Base-by-base conservation (phyloP, 2,329 filamentous ascomycete genomes). In the Sarocladium kiliense region DNA sequence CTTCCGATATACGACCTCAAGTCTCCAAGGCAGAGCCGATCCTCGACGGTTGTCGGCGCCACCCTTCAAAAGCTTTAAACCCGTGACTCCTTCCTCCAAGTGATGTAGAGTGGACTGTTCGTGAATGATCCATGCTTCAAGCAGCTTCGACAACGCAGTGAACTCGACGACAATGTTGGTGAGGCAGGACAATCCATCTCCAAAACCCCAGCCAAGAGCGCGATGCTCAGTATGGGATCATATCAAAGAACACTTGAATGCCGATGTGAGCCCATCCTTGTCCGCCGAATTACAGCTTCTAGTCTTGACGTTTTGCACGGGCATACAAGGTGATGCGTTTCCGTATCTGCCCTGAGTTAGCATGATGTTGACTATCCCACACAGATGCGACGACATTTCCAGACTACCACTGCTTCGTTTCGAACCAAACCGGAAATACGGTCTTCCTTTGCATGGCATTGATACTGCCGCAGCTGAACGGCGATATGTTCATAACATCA, bases 381-480 rank as follows among this genome's bases (percentile, higher is more conserved):
- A 16, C 30, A 75, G 80, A 85, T 67, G 80, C 81, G 50, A 76
- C 80, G 19, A 77, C 81, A 2, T 85, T 83, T 63, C 79, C 79
- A 21, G 80, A 84, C 63, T 86, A 80, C 65, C 76, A 78, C 66
- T 84, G 80, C 63, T 85, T 86, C 65, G 79, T 80, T 14, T 84
- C 81, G 27, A 86, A 86, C 65, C 82, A 86, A 63, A 86, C 83
- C 0, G 83, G 84, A 57, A 86, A 86, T 68, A 85, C 82, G 2
- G 77, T 86, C 50, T 79, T 86, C 61, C 72, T 85, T 9, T 69
- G 75, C 56, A 63, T 79, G 11, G 80, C 79, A 27, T 71, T 84
- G 55, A 68, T 79, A 34, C 61, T 78, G 27, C 77, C 79, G 9
- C 63, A 75, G 34, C 66, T 78, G 57, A 69, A 77, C 59, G 71